phyloP scores from a whole-genome alignment of 192 early-diverging fungal species.

The Mortierella claussenii region DNA sequence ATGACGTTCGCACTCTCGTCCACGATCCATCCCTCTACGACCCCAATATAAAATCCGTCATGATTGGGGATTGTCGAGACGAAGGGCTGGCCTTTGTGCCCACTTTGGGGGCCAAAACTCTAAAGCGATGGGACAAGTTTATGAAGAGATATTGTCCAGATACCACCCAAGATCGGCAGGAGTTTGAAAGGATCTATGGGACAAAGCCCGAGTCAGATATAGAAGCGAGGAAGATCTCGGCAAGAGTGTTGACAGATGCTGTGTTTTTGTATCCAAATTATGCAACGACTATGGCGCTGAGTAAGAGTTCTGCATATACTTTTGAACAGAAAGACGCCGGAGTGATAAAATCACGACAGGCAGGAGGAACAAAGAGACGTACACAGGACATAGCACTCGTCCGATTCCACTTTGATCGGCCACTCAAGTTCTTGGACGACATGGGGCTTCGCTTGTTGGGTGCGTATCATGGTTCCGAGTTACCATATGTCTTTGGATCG shows the following conservation, averaged over 20 bases:
- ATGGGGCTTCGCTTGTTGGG: constrained; percentile 9
- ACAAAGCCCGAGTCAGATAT: neutral
- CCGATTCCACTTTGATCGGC: constrained; percentile 38
- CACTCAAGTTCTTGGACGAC: constrained; percentile 17
- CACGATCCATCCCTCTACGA: constrained; percentile 10
- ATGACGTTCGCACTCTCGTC: neutral
- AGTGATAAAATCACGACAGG: neutral
- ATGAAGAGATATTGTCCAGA: constrained; percentile 4
- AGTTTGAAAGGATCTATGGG: constrained; percentile 20
- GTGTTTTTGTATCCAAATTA: constrained; percentile 25
- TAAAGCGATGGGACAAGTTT: constrained; percentile 17
- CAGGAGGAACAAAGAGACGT: neutral
- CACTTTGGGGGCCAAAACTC: neutral
- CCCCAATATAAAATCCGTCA: constrained; percentile 5
- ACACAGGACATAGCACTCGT: constrained; percentile 5
- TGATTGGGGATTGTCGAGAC: constrained; percentile 16
- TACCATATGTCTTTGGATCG: constrained; percentile 36
- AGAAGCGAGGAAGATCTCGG: constrained; percentile 17
- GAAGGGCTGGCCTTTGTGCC: constrained; percentile 14
- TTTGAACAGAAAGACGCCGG: neutral
- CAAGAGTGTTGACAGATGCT: constrained; percentile 12
- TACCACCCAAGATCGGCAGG: neutral
- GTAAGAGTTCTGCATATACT: no score
- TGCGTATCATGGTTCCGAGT: constrained; percentile 19
- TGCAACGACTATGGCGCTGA: constrained; percentile 19